Evolutionary conservation across 2,329 filamentous ascomycete species (phyloP).

Genomic region (Calonectria montana): DNA sequence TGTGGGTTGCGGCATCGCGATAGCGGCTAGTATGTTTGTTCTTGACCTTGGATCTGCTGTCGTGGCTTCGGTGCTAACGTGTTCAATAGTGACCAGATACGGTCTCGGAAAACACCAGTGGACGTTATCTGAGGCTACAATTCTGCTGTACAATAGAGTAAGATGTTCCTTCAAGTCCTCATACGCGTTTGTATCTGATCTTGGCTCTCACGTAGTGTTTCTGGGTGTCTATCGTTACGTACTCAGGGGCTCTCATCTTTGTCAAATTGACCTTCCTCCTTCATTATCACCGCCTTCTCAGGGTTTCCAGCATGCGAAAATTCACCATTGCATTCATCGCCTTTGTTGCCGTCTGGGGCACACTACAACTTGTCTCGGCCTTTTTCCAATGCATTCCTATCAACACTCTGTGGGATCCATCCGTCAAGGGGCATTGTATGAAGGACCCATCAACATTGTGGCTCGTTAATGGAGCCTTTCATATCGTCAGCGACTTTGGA

Average conservation of each 20-base stretch:
- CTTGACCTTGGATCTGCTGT: not conserved
- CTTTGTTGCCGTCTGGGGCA: conserved; percentile 17
- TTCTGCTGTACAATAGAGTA: conserved; percentile 18
- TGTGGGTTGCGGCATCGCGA: conserved; percentile 14
- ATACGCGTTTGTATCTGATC: not conserved
- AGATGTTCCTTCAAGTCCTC: rapidly evolving
- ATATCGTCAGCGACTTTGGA: conserved; percentile 27
- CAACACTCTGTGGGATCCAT: conserved; percentile 17
- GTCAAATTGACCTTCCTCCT: conserved; percentile 32
- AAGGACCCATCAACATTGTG: not conserved
- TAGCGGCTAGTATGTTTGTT: conserved; percentile 26
- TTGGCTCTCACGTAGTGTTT: conserved; percentile 2
- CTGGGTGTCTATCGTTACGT: conserved; percentile 25
- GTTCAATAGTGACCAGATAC: conserved; percentile 26
- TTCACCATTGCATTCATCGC: conserved; percentile 4
- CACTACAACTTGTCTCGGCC: not conserved
- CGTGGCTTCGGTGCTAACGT: not conserved
- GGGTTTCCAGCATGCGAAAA: conserved; percentile 17
- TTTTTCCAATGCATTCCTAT: conserved; percentile 27
- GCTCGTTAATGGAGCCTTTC: conserved; percentile 16
- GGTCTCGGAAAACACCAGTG: conserved; percentile 22
- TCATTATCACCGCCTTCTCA: conserved; percentile 31
- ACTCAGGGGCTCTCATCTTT: conserved; percentile 12
- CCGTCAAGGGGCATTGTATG: conserved; percentile 11
- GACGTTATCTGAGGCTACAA: not conserved